Percentiles rank a stretch among this genome's conserved stretches.
These are phyloP conservation scores for Fusarium mexicanum DNA, from an alignment of 2,329 filamentous ascomycete genomes.

Conservation along the genomic window DNA sequence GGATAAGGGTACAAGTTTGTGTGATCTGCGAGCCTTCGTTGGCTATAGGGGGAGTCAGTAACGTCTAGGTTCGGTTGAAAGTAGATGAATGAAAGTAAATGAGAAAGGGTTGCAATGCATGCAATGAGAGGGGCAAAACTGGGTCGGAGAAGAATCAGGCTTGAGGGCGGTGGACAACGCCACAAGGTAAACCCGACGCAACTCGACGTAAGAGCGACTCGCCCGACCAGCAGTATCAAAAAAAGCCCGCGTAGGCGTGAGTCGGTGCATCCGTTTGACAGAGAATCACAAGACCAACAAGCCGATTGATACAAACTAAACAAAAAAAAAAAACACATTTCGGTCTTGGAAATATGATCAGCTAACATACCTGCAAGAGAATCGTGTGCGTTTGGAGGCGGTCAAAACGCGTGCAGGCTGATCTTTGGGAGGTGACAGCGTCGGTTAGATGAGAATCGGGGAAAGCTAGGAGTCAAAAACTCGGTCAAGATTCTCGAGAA, in stretches of 20 bases:
- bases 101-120: conserved; percentile 27
- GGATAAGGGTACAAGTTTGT: conserved; percentile 7
- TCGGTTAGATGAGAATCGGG: conserved; percentile 14
- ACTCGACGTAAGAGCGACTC: too few species aligned
- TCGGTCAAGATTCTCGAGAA: conserved; percentile 2
- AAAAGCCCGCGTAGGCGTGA: conserved; percentile 18
- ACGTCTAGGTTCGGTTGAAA: conserved; percentile 14
- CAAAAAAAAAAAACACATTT: neutral
- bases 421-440: conserved; percentile 22
- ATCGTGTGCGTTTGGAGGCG: conserved; percentile 33
- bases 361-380: conserved; percentile 39
- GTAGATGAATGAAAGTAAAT: conserved; percentile 19
- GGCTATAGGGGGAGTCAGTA: conserved; percentile 35
- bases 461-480: conserved; percentile 4
- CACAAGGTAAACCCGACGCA: conserved; percentile 42
- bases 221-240: conserved; percentile 8
- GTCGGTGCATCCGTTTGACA: conserved; percentile 1
- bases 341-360: neutral
- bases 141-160: conserved; percentile 38
- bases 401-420: conserved; percentile 39
- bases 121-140: conserved; percentile 42
- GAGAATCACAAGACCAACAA: neutral
- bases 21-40: conserved; percentile 37
- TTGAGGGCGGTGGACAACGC: conserved; percentile 42
- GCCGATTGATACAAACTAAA: neutral